Evolutionary conservation across 2,329 filamentous ascomycete genomes (phyloP).

Genomic region (Hypoxylon sp.): DNA sequence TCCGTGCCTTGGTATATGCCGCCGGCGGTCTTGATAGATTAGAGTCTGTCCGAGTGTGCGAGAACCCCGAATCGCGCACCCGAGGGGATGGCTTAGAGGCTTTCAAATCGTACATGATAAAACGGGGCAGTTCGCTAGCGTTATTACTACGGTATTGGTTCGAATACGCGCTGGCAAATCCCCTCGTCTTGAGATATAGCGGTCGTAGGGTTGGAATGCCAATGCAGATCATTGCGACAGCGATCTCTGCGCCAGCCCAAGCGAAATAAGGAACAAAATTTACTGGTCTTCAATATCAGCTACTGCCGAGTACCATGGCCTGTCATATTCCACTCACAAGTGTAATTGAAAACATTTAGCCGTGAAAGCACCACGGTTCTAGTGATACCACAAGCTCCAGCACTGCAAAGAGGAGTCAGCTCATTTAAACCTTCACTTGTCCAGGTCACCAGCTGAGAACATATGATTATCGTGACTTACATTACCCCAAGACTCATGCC

Average conservation of each 20-base stretch:
- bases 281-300: conserved; percentile 34
- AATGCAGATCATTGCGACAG: conserved; percentile 49
- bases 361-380: conserved; percentile 48
- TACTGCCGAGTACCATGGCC: neutral
- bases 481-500: conserved; percentile 51
- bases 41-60: conserved; percentile 40
- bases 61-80: conserved; percentile 45
- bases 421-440: neutral
- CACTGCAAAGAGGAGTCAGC: conserved; percentile 43
- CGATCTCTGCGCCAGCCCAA: conserved; percentile 51
- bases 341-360: conserved; percentile 49
- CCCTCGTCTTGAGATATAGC: conserved; percentile 48
- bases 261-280: conserved; percentile 51
- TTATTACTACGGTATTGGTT: conserved; percentile 33
- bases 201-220: conserved; percentile 49
- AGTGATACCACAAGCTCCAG: conserved; percentile 54
- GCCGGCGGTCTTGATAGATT: conserved; percentile 42
- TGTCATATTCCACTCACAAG: conserved; percentile 38
- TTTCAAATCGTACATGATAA: conserved; percentile 45
- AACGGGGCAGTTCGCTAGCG: conserved; percentile 48
- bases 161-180: conserved; percentile 40
- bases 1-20: conserved; percentile 41
- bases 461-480: conserved; percentile 37
- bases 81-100: conserved; percentile 17
- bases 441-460: neutral